These are phyloP conservation scores for Ensete ventricosum DNA, from an alignment of 176 grass and related monocot species.

Conservation along the genomic window DNA sequence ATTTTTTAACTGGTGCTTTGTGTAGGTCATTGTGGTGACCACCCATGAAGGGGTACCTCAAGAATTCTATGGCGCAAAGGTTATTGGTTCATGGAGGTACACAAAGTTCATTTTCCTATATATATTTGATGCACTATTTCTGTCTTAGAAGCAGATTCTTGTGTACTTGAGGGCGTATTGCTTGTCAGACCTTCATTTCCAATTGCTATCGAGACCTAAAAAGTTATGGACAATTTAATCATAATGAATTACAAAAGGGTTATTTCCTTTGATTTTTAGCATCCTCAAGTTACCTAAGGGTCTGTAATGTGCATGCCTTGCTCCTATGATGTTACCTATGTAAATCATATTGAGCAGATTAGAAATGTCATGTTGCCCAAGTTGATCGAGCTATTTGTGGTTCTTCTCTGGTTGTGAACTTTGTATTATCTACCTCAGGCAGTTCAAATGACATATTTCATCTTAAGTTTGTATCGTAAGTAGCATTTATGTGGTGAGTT, in stretches of 20 bases:
- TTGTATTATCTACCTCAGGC: too few relatives aligned
- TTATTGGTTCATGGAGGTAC: constrained; percentile 96
- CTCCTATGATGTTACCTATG: too few relatives aligned
- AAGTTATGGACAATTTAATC: background rate
- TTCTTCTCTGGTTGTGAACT: too few relatives aligned
- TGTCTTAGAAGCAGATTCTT: background rate
- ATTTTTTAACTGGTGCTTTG: background rate
- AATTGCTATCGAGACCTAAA: background rate
- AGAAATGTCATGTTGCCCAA: too few relatives aligned
- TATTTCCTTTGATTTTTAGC: background rate
- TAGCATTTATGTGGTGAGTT: too few relatives aligned
- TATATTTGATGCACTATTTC: background rate
- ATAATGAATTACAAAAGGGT: background rate
- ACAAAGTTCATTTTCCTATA: background rate
- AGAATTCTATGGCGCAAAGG: constrained; percentile 83
- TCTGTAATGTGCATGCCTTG: too few relatives aligned
- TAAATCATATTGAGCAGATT: too few relatives aligned
- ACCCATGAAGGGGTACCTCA: constrained; percentile 79
- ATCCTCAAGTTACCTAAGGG: too few relatives aligned
- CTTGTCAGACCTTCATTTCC: background rate
- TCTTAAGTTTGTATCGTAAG: too few relatives aligned
- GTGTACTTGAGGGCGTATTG: background rate
- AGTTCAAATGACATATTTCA: too few relatives aligned
- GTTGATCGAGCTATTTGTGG: too few relatives aligned
- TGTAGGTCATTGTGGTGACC: constrained; percentile 85